Evolutionary conservation across 2,329 filamentous ascomycete genomes (phyloP).

Genomic region (Hypoxylon sp.): DNA sequence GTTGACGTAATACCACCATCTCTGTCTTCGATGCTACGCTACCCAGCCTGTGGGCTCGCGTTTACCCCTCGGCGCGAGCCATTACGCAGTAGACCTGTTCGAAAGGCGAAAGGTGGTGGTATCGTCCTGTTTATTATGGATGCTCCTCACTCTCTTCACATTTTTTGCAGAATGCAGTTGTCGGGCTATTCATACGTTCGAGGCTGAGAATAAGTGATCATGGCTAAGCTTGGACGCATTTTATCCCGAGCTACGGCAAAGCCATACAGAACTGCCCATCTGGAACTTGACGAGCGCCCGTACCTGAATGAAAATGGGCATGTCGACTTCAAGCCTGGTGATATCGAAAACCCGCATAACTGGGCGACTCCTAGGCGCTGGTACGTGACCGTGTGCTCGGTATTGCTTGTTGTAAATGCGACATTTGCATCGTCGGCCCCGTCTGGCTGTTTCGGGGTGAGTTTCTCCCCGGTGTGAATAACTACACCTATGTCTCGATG

Average conservation of each 20-base stretch:
- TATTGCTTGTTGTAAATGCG: slow-evolving; percentile 62
- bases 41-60: slow-evolving; percentile 16
- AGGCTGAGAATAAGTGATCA: slow-evolving; percentile 36
- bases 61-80: slow-evolving; percentile 25
- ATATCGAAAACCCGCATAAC: slow-evolving; percentile 61
- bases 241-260: slow-evolving; percentile 62
- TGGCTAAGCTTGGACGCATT: slow-evolving; percentile 54
- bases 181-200: neutral
- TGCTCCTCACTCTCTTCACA: neutral
- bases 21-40: slow-evolving; percentile 19
- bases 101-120: no score
- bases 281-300: slow-evolving; percentile 49
- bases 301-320: slow-evolving; percentile 59
- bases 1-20: slow-evolving; percentile 23
- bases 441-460: slow-evolving; percentile 47
- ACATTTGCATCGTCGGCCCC: slow-evolving; percentile 60
- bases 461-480: slow-evolving; percentile 26
- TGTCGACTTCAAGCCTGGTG: slow-evolving; percentile 59
- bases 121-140: neutral
- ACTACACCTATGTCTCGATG: neutral
- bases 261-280: slow-evolving; percentile 56
- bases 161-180: slow-evolving; percentile 2
- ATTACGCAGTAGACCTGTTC: no score
- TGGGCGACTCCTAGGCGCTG: slow-evolving; percentile 54
- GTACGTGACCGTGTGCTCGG: slow-evolving; percentile 52